Base-by-base conservation (phyloP, 2,329 filamentous ascomycete genomes). In the Botrytis byssoidea region DNA sequence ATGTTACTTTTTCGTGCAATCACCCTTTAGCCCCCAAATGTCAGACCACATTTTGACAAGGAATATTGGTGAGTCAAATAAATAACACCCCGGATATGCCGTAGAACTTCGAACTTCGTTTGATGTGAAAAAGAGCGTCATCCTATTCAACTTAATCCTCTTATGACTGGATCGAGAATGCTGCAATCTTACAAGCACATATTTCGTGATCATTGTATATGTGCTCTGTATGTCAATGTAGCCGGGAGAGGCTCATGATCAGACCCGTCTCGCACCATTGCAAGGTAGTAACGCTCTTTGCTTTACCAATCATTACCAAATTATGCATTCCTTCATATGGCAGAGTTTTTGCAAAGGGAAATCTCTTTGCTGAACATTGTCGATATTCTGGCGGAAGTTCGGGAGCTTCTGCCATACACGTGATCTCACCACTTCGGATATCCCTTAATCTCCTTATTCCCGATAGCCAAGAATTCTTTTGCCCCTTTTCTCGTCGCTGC, bases 1-100 rank as follows among this genome's bases (percentile, higher is more conserved):
- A 57, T 22, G 29, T 55, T 68, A 48, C 35, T 68, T 57, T 68
- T 42, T 57, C 35, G 25, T 57, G 25, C n/a, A 68, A 68, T 42
- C 35, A 9, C 48, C 65, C 16, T 25, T 20, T 20, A 10, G 65
- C 32, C 32, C 65, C 48, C 65, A 51, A 29, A 29, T 40, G 32
- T 29, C 46, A 51, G 32, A 48, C 51, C 44, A 25, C 20, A 22
- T 48, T 18, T 20, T 12, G 44, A 48, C 22, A 35, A 10, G 42
- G 40, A 16, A 22, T 10, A 37, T 22, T 32, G 32, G 32, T 37
- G 29, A 66, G 25, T 46, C 40, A 29, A 32, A 29, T 44, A 14
- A 25, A 44, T 64, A 32, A 29, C 4, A 65, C 29, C 40, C 32
- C 7, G 14, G n/a, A 29, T 51, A 14, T 67, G 64, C 22, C 22